A percentile compares a stretch with the other conserved stretches of the same genome.
Evolutionary conservation across 2,329 filamentous ascomycete genomes (phyloP).

Genomic region (Metarhizium sp.): DNA sequence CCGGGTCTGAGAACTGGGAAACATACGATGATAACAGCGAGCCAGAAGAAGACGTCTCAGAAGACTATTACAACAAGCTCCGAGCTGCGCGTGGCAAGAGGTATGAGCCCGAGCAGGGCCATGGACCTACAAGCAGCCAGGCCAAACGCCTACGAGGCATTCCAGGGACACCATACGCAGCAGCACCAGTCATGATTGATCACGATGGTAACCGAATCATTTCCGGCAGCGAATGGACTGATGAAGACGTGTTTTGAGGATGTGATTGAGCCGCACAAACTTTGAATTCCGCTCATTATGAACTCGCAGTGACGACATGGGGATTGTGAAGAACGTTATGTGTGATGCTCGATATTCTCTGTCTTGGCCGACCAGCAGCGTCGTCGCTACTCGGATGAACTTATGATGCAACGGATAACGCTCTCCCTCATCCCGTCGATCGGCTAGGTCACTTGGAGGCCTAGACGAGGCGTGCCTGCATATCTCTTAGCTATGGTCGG

Average conservation of each 20-base stretch:
- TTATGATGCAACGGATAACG: not conserved
- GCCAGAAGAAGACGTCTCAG: conserved; percentile 63
- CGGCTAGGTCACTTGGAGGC: not conserved
- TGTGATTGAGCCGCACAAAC: not conserved
- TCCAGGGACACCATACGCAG: conserved; percentile 29
- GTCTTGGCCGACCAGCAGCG: not conserved
- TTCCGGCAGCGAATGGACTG: conserved; percentile 59
- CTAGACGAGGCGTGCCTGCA: not conserved
- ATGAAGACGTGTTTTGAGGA: conserved; percentile 48
- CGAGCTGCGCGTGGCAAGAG: conserved; percentile 60
- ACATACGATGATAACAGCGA: conserved; percentile 83
- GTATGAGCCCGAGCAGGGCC: conserved; percentile 39
- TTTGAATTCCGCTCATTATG: not conserved
- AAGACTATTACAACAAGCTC: conserved; percentile 73
- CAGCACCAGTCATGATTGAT: conserved; percentile 40
- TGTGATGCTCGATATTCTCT: not conserved
- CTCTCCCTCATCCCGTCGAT: not conserved
- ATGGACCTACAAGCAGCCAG: conserved; percentile 31
- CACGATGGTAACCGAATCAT: conserved; percentile 52
- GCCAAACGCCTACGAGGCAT: conserved; percentile 46
- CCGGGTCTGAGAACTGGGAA: conserved; percentile 94
- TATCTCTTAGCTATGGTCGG: not conserved
- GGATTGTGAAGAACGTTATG: not conserved
- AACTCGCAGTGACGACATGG: not conserved
- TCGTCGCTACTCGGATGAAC: not conserved